Evolutionary conservation across 768 basidiomycete species (phyloP).

Genomic region (Lactarius pseudohatsudake): DNA sequence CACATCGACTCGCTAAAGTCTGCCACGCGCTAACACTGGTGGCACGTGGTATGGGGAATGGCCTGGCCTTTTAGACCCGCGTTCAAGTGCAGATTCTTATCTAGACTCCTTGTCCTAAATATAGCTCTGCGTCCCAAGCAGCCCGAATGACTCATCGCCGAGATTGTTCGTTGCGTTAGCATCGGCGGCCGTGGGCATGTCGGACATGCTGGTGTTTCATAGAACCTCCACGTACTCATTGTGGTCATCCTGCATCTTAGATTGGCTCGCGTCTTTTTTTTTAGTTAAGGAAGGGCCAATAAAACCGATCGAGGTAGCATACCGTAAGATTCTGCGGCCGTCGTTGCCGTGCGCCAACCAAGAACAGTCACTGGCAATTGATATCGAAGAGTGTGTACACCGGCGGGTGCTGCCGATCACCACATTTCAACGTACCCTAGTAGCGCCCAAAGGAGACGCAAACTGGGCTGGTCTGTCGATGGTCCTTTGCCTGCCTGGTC

Average conservation of each 20-base stretch:
- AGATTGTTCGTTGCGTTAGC: too few species aligned
- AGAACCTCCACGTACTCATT: not conserved
- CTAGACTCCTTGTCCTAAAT: too few species aligned
- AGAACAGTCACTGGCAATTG: not conserved
- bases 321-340: not conserved
- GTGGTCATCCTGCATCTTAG: not conserved
- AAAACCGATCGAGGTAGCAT: not conserved
- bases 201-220: too few species aligned
- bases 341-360: not conserved
- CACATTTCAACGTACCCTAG: slow-evolving; percentile 41
- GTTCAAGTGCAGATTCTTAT: too few species aligned
- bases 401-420: slow-evolving; percentile 53
- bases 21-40: too few species aligned
- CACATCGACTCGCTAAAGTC: too few species aligned
- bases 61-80: too few species aligned
- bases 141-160: too few species aligned
- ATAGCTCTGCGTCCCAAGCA: too few species aligned
- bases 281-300: not conserved
- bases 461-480: slow-evolving; percentile 36
- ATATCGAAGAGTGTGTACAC: slow-evolving; percentile 40
- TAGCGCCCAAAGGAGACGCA: not conserved
- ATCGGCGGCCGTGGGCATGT: too few species aligned
- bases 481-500: slow-evolving; percentile 54
- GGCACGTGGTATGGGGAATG: too few species aligned
- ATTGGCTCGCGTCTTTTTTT: not conserved